A percentile compares a stretch with the other conserved stretches of the same genome.
Conservation (phyloP, 768 basidiomycete genomes). For the Boletus sensibilis region DNA sequence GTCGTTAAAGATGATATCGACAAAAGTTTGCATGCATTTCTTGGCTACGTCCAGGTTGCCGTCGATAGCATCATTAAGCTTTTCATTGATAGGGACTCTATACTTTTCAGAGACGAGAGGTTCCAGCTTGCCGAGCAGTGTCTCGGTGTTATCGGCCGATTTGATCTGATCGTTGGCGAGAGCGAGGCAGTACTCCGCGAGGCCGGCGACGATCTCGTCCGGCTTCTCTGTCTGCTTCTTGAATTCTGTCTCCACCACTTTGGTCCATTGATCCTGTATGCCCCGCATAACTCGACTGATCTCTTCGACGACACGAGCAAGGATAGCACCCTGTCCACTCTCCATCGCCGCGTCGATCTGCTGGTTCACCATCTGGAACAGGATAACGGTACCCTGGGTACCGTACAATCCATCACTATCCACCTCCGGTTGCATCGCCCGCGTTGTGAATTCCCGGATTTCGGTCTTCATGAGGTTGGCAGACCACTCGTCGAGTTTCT, state of each 20-base stretch:
- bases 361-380: constrained; percentile 98
- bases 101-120: constrained; percentile 94
- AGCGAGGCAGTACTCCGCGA: constrained; percentile 95
- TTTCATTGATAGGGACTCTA: constrained; percentile 73
- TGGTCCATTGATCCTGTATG: constrained; percentile 86
- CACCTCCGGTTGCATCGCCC: constrained; percentile 84
- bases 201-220: constrained; percentile 81
- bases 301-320: constrained; percentile 88
- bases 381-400: constrained; percentile 87
- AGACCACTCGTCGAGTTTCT: constrained; percentile 97
- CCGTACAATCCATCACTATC: constrained; percentile 89
- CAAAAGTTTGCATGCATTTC: constrained; percentile 91
- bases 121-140: constrained; percentile 81
- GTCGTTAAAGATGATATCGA: constrained; percentile 94
- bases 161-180: constrained; percentile 98
- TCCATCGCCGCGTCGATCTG: constrained; percentile 94
- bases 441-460: constrained; percentile 74
- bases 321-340: constrained; percentile 91
- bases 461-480: constrained; percentile 92
- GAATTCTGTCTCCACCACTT: constrained; percentile 77
- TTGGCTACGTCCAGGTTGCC: constrained; percentile 98
- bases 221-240: constrained; percentile 87
- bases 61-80: constrained; percentile 94
- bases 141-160: constrained; percentile 90
- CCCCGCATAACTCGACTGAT: constrained; percentile 85